phyloP scores from a whole-genome alignment of 2,329 filamentous ascomycete species.

The Helotiales sp. region DNA sequence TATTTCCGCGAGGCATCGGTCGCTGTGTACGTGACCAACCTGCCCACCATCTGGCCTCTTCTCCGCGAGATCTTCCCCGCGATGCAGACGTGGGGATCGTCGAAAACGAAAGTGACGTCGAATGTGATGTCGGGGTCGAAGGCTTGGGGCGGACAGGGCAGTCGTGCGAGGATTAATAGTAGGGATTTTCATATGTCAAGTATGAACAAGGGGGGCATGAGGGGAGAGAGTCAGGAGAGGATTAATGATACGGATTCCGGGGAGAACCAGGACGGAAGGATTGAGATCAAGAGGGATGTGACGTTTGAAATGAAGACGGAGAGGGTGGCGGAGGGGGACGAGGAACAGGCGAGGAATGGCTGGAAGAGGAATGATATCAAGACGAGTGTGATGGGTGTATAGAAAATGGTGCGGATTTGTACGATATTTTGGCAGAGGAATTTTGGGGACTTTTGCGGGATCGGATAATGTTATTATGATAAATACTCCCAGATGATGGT shows the following conservation, averaged over 20 bases:
- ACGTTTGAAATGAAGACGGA: constrained; percentile 11
- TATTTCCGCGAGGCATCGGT: constrained; percentile 57
- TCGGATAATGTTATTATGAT: neutral
- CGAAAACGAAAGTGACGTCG: neutral
- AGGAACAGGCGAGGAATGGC: neutral
- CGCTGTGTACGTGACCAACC: constrained; percentile 56
- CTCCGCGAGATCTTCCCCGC: constrained; percentile 48
- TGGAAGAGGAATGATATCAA: constrained; percentile 11
- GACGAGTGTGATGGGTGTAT: neutral
- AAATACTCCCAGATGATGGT: neutral
- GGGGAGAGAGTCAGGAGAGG: constrained; percentile 8
- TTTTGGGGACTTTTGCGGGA: neutral
- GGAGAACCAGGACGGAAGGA: constrained; percentile 2
- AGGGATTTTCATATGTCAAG: constrained; percentile 2
- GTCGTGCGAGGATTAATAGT: neutral
- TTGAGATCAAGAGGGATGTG: constrained; percentile 8
- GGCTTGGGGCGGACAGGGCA: neutral
- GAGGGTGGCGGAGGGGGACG: neutral
- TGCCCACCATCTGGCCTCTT: constrained; percentile 56
- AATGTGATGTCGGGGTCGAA: neutral
- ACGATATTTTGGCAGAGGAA: neutral
- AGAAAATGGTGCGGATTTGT: neutral
- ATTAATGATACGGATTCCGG: constrained; percentile 12
- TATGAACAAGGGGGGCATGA: neutral
- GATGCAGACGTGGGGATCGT: constrained; percentile 12